phyloP scores from a whole-genome alignment of 2,329 filamentous ascomycete genomes.

The Pezicula radicicola region DNA sequence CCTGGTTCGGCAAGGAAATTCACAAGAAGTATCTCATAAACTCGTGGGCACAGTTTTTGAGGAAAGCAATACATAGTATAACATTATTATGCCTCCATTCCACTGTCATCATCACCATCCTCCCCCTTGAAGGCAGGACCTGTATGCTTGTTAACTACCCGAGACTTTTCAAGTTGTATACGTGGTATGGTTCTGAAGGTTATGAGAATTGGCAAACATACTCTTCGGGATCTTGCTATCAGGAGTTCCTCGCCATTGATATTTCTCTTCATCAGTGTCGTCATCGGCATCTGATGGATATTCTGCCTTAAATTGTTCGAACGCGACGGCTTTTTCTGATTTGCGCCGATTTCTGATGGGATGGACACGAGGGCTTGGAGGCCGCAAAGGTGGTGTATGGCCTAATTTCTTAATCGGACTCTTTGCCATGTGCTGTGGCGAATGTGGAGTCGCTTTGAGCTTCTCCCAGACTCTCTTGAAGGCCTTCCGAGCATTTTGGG shows the following conservation, averaged over 20 bases:
- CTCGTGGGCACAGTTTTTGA: too few species aligned
- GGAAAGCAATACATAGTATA: too few species aligned
- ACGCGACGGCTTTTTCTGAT: not conserved
- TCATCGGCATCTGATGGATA: not conserved
- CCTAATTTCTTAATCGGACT: not conserved
- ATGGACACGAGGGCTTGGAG: not conserved
- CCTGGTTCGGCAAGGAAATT: too few species aligned
- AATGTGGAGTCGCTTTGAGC: constrained; percentile 5
- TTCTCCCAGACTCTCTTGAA: constrained; percentile 20
- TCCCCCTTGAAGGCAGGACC: not conserved
- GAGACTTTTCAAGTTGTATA: not conserved
- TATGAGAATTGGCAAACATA: not conserved
- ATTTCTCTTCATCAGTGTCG: not conserved
- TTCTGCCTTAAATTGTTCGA: not conserved
- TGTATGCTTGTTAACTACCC: not conserved
- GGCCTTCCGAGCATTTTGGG: constrained; percentile 31
- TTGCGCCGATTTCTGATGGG: not conserved
- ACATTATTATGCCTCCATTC: not conserved
- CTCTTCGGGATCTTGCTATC: not conserved
- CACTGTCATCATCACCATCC: not conserved
- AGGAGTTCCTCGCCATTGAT: not conserved
- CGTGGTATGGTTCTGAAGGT: too few species aligned
- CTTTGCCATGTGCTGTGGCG: too few species aligned
- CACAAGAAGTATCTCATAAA: too few species aligned
- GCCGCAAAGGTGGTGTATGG: too few species aligned